Evolutionary conservation across 805 yeast genomes (phyloP).

Genomic region (Saccharomycopsis guyanensis): DNA sequence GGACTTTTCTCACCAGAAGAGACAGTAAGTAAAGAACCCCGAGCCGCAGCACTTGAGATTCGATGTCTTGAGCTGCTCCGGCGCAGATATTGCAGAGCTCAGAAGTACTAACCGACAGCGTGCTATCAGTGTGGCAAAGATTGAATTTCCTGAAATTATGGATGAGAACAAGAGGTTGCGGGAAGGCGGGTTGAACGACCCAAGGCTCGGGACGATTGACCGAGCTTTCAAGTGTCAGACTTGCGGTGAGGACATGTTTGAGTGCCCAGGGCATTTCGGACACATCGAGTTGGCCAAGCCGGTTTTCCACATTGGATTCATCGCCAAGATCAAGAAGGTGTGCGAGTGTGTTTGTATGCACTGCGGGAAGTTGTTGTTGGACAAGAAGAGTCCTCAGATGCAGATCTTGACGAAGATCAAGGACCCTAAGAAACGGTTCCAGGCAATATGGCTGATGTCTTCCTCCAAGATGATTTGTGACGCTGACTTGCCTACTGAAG

Average conservation of each 20-base stretch:
- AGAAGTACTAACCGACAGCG: constrained; percentile 38
- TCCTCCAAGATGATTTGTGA: constrained; percentile 94
- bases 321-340: constrained; percentile 87
- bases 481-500: constrained; percentile 66
- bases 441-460: constrained; percentile 92
- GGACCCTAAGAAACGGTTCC: constrained; percentile 93
- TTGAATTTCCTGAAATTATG: constrained; percentile 99
- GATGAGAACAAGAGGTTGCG: constrained; percentile 95
- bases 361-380: constrained; percentile 89
- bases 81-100: neutral
- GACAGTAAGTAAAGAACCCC: constrained; percentile 40
- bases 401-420: constrained; percentile 82
- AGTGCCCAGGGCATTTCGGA: constrained; percentile 99
- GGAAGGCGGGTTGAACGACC: constrained; percentile 95
- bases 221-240: constrained; percentile 97
- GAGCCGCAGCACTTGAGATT: neutral
- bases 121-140: constrained; percentile 95
- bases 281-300: constrained; percentile 98
- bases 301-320: constrained; percentile 94
- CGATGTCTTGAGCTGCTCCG: neutral
- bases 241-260: constrained; percentile 98
- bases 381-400: constrained; percentile 62
- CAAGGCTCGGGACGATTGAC: constrained; percentile 94
- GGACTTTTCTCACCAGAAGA: constrained; percentile 98
- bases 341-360: constrained; percentile 98